These are phyloP conservation scores for Steccherinum ochraceum DNA, from an alignment of 768 basidiomycete genomes.

Conservation along the genomic window DNA sequence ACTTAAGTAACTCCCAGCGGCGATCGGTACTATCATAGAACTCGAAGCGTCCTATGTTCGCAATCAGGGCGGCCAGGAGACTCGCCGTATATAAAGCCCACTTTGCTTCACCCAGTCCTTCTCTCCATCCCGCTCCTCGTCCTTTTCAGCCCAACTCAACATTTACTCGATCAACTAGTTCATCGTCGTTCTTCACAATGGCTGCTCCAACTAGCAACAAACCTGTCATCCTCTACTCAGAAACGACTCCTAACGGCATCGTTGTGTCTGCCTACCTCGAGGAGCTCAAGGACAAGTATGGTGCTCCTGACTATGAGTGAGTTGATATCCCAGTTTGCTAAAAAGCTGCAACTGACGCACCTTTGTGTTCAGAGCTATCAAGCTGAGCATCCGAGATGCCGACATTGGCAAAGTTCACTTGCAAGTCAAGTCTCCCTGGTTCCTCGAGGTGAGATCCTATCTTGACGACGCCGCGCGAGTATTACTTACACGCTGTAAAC, in stretches of 20 bases:
- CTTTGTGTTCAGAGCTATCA: slow-evolving; percentile 67
- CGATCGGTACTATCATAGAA: too few relatives aligned
- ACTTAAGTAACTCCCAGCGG: too few relatives aligned
- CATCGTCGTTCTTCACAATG: too few relatives aligned
- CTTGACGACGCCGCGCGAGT: background rate
- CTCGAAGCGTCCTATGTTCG: too few relatives aligned
- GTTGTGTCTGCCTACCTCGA: slow-evolving; percentile 51
- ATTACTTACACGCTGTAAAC: too few relatives aligned
- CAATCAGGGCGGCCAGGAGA: too few relatives aligned
- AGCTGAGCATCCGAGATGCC: slow-evolving; percentile 25
- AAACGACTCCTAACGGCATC: slow-evolving; percentile 49
- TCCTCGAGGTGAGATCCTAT: slow-evolving; percentile 21
- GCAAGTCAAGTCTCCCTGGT: slow-evolving; percentile 26
- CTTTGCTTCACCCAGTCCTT: too few relatives aligned
- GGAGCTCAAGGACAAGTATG: slow-evolving; percentile 44
- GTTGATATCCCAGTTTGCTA: slow-evolving; percentile 70
- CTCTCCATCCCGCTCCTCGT: too few relatives aligned
- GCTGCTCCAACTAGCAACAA: too few relatives aligned
- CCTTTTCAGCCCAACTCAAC: too few relatives aligned
- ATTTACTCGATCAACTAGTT: too few relatives aligned
- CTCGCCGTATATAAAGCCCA: too few relatives aligned
- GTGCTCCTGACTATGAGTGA: slow-evolving; percentile 43
- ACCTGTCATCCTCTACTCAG: slow-evolving; percentile 24
- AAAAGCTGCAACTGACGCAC: slow-evolving; percentile 54
- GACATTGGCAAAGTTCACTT: slow-evolving; percentile 11